Conservation (phyloP, 495 filamentous ascomycete genomes). For the Staphylotrichum tortipilum region DNA sequence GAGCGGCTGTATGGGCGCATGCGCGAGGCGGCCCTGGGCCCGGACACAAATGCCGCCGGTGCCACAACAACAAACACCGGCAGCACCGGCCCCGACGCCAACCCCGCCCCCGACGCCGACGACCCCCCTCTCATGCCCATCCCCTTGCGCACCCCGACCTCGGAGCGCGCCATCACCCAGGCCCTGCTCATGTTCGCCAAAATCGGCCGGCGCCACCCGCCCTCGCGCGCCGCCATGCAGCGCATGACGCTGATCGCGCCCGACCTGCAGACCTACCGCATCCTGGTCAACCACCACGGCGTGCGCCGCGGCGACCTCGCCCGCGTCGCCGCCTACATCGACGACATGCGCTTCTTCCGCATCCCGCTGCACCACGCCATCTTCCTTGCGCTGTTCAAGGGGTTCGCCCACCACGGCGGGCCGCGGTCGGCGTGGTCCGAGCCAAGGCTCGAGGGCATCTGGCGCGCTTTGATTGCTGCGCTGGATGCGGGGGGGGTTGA, state of each 20-base stretch:
- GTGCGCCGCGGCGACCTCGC: slow-evolving; percentile 48
- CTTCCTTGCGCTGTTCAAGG: slow-evolving; percentile 62
- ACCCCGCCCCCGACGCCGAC: no score
- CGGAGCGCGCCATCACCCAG: slow-evolving; percentile 46
- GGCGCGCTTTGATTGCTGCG: slow-evolving; percentile 33
- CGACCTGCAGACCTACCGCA: slow-evolving; percentile 54
- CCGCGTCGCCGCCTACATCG: slow-evolving; percentile 47
- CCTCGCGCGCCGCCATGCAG: slow-evolving; percentile 42
- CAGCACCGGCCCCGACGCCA: no score
- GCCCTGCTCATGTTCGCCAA: slow-evolving; percentile 46
- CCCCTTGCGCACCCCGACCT: slow-evolving; percentile 34
- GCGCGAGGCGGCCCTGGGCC: slow-evolving; percentile 52
- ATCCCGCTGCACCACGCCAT: slow-evolving; percentile 53
- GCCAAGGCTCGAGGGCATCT: slow-evolving; percentile 46
- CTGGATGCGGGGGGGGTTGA: slow-evolving; percentile 33
- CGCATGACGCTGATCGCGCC: slow-evolving; percentile 48
- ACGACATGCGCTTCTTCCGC: slow-evolving; percentile 53
- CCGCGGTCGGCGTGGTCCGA: slow-evolving; percentile 56
- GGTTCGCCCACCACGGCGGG: slow-evolving; percentile 63
- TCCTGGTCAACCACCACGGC: slow-evolving; percentile 51
- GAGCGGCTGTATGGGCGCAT: slow-evolving; percentile 74
- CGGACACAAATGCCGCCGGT: no score
- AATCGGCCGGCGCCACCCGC: slow-evolving; percentile 32
- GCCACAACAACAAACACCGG: no score
- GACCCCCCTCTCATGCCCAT: no score